These are phyloP conservation scores for Delitschia confertaspora DNA, from an alignment of 495 filamentous ascomycete genomes.

Conservation along the genomic window DNA sequence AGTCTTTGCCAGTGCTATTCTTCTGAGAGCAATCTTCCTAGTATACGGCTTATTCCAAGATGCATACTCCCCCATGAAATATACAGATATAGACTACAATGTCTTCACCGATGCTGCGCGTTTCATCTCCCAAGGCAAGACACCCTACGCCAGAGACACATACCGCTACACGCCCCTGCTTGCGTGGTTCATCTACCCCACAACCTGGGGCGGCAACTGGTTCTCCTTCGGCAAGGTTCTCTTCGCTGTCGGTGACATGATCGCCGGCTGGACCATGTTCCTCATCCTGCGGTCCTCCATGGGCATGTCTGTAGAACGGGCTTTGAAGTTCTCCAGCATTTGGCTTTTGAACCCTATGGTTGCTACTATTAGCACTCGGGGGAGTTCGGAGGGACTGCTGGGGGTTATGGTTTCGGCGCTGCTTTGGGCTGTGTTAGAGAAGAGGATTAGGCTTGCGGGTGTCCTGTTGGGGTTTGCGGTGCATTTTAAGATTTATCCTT, in stretches of 20 bases:
- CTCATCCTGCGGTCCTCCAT: constrained; percentile 44
- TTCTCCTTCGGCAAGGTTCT: constrained; percentile 85
- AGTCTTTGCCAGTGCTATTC: constrained; percentile 59
- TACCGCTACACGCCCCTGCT: constrained; percentile 94
- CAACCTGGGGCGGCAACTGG: constrained; percentile 51
- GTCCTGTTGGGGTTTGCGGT: constrained; percentile 71
- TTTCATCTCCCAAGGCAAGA: constrained; percentile 52
- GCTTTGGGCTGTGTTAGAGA: constrained; percentile 65
- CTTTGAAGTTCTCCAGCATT: constrained; percentile 66
- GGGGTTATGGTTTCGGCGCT: constrained; percentile 73
- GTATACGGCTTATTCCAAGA: constrained; percentile 89
- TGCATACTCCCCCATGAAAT: constrained; percentile 79
- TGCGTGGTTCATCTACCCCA: constrained; percentile 82
- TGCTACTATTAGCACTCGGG: constrained; percentile 86
- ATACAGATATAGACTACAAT: constrained; percentile 98
- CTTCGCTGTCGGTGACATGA: constrained; percentile 72
- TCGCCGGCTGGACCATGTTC: constrained; percentile 82
- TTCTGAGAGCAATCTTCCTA: constrained; percentile 62
- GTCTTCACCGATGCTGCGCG: constrained; percentile 97
- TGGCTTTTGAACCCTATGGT: constrained; percentile 99
- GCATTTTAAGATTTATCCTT: constrained; percentile 98
- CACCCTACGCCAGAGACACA: constrained; percentile 82
- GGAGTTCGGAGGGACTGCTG: constrained; percentile 84
- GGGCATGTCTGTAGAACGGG: constrained; percentile 43
- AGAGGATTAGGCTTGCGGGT: constrained; percentile 56